These are phyloP conservation scores for Mycocentrospora acerina DNA, from an alignment of 2,329 filamentous ascomycete species.

Conservation along the genomic window DNA sequence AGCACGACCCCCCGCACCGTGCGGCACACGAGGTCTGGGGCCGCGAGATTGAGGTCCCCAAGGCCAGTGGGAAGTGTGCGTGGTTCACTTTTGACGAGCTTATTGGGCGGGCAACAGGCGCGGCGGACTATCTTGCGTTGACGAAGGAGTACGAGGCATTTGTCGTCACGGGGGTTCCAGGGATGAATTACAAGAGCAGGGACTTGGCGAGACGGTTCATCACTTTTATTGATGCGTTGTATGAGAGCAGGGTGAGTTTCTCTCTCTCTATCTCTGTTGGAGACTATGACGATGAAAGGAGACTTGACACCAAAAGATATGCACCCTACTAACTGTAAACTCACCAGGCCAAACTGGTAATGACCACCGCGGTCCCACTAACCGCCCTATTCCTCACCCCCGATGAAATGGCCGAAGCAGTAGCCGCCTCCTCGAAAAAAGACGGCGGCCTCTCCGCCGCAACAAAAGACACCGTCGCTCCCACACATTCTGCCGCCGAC, in stretches of 20 bases:
- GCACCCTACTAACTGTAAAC: background rate
- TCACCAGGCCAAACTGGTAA: constrained; percentile 81
- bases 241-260: constrained; percentile 65
- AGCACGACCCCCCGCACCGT: constrained; percentile 71
- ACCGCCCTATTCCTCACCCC: constrained; percentile 81
- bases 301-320: background rate
- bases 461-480: constrained; percentile 21
- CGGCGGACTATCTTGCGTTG: constrained; percentile 93
- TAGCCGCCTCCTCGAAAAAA: constrained; percentile 41
- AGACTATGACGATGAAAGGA: too few species aligned
- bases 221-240: constrained; percentile 95
- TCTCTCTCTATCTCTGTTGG: background rate
- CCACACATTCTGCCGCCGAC: constrained; percentile 41
- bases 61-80: constrained; percentile 82
- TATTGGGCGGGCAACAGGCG: constrained; percentile 83
- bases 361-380: constrained; percentile 85
- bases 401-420: constrained; percentile 48
- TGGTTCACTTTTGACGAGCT: constrained; percentile 93
- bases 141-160: constrained; percentile 90
- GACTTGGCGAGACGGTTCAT: constrained; percentile 93
- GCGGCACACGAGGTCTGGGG: constrained; percentile 90
- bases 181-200: constrained; percentile 82
- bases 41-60: constrained; percentile 81
- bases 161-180: constrained; percentile 85
- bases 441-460: constrained; percentile 44